Evolutionary conservation across 495 filamentous ascomycete species (phyloP).

Genomic region (Penicillium atrosanguineum): DNA sequence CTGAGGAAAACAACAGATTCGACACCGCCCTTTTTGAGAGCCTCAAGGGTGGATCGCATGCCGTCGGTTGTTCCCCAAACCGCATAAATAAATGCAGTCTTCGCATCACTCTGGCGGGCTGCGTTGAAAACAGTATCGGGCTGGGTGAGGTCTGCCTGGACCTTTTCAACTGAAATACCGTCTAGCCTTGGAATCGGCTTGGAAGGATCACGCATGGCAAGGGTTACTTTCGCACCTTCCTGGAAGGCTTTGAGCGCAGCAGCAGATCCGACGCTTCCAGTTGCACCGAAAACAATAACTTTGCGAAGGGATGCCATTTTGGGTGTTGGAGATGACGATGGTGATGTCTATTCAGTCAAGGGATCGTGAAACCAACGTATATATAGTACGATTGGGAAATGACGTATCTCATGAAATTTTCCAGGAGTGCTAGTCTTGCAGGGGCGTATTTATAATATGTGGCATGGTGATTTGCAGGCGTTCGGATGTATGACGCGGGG

Average conservation of each 20-base stretch:
- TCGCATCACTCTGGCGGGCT: slow-evolving; percentile 11
- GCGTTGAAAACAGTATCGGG: slow-evolving; percentile 15
- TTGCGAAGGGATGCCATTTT: not conserved
- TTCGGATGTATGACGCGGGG: too few relatives aligned
- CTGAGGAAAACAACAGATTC: slow-evolving; percentile 7
- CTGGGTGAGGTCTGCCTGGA: slow-evolving; percentile 17
- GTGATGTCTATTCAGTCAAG: too few relatives aligned
- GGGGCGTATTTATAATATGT: too few relatives aligned
- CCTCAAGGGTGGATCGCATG: not conserved
- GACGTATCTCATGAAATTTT: too few relatives aligned
- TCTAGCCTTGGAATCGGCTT: slow-evolving; percentile 3
- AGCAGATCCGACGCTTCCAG: slow-evolving; percentile 20
- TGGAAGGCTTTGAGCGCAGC: slow-evolving; percentile 41
- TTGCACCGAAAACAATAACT: slow-evolving; percentile 13
- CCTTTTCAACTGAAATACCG: not conserved
- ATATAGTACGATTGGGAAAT: too few relatives aligned
- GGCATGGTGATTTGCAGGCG: too few relatives aligned
- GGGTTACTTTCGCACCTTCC: slow-evolving; percentile 13
- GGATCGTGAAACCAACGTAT: not conserved
- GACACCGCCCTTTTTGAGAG: slow-evolving; percentile 4
- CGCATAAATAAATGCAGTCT: slow-evolving; percentile 17
- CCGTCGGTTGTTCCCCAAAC: not conserved
- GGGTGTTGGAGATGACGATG: too few relatives aligned
- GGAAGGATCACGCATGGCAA: slow-evolving; percentile 16
- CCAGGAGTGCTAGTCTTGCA: too few relatives aligned